Conservation (phyloP, 2,329 filamentous ascomycete species). For the Pochonia chlamydosporia region DNA sequence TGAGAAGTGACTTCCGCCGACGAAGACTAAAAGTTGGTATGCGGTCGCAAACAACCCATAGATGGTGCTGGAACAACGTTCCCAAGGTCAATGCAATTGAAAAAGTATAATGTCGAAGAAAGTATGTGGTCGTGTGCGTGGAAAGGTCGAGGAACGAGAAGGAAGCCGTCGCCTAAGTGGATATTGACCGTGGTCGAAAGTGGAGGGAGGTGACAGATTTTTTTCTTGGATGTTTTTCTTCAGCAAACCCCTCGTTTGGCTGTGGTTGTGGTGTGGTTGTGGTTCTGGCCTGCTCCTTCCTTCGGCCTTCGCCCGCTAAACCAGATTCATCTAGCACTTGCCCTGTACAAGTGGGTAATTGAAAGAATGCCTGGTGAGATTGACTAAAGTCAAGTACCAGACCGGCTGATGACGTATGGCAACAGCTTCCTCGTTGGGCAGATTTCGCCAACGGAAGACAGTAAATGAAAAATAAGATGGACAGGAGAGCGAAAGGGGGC, state of each 20-base stretch:
- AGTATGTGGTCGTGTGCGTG: neutral
- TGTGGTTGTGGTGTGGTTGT: too few relatives aligned
- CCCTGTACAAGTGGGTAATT: too few relatives aligned
- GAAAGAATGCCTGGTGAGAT: too few relatives aligned
- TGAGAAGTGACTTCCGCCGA: neutral
- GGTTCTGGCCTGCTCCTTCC: too few relatives aligned
- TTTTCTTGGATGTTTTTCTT: neutral
- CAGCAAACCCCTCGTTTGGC: neutral
- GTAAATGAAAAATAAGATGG: too few relatives aligned
- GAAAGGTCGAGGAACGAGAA: neutral
- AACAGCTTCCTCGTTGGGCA: too few relatives aligned
- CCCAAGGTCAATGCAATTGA: neutral
- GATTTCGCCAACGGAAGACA: too few relatives aligned
- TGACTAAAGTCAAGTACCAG: too few relatives aligned
- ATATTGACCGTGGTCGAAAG: neutral
- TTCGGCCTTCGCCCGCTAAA: too few relatives aligned
- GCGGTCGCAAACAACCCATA: neutral
- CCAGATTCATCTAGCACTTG: too few relatives aligned
- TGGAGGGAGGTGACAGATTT: slow-evolving; percentile 1
- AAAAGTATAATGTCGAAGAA: neutral
- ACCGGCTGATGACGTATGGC: too few relatives aligned
- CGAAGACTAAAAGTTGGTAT: neutral
- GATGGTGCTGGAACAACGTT: neutral
- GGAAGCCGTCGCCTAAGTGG: neutral
- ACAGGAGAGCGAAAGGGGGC: too few relatives aligned